Percentiles rank a stretch among this genome's conserved stretches.
Evolutionary conservation across 306 rosid genomes (phyloP).

Genomic region (Heteromeles arbutifolia): DNA sequence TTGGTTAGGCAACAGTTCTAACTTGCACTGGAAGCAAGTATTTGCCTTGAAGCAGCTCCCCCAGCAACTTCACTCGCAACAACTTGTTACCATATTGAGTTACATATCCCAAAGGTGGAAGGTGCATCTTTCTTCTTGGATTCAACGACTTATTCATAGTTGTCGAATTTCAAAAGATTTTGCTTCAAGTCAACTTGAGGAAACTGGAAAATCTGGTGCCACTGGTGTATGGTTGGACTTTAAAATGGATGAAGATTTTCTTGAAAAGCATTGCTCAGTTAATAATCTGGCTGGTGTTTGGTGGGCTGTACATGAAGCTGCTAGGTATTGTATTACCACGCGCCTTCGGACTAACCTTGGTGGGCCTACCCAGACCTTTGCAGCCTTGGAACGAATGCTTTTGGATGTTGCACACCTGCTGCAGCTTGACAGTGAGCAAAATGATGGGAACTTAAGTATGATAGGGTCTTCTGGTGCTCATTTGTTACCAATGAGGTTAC

Average conservation of each 20-base stretch:
- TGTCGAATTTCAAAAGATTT: slow-evolving; percentile 65
- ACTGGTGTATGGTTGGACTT: slow-evolving; percentile 59
- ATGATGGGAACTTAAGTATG: slow-evolving; percentile 85
- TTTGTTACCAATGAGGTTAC: slow-evolving; percentile 81
- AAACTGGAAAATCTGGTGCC: slow-evolving; percentile 44
- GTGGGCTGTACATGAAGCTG: slow-evolving; percentile 97
- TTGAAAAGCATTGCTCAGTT: slow-evolving; percentile 63
- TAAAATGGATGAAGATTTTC: slow-evolving; percentile 68
- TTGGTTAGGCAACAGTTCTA: slow-evolving; percentile 41
- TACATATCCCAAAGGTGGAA: slow-evolving; percentile 95
- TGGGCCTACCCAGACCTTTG: slow-evolving; percentile 97
- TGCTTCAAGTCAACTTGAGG: slow-evolving; percentile 56
- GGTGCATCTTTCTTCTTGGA: slow-evolving; percentile 92
- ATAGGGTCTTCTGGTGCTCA: slow-evolving; percentile 95
- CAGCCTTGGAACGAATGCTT: slow-evolving; percentile 92
- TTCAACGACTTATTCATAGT: slow-evolving; percentile 75
- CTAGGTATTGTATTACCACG: slow-evolving; percentile 77
- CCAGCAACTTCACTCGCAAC: slow-evolving; percentile 74
- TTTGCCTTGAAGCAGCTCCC: slow-evolving; percentile 84
- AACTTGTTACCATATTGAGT: slow-evolving; percentile 83
- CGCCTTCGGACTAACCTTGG: slow-evolving; percentile 94
- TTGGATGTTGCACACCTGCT: slow-evolving; percentile 77
- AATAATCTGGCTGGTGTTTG: slow-evolving; percentile 86
- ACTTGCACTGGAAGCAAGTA: slow-evolving; percentile 84
- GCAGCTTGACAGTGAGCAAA: slow-evolving; percentile 84